These are phyloP conservation scores for Vanilla planifolia DNA, from an alignment of 106 monocot genomes.

Conservation along the genomic window DNA sequence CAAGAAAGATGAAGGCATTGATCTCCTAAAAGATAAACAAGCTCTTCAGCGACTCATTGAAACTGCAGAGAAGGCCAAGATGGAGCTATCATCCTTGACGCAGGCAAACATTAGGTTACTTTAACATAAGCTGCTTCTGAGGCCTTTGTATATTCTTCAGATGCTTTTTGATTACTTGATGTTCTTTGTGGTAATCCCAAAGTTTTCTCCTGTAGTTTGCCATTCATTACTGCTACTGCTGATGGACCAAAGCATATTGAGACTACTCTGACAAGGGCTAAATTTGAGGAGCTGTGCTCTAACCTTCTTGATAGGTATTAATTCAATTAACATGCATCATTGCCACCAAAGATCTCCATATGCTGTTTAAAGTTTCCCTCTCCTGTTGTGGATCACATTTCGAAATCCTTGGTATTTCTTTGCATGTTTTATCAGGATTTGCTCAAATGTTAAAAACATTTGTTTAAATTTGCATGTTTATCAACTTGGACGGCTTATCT, in stretches of 20 bases:
- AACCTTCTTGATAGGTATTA: slow-evolving; percentile 64
- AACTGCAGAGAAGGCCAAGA: slow-evolving; percentile 71
- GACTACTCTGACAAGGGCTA: slow-evolving; percentile 53
- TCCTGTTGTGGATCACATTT: too few relatives aligned
- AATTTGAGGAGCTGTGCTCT: slow-evolving; percentile 68
- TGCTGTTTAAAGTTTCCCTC: too few relatives aligned
- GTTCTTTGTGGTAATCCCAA: neutral
- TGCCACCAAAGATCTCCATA: too few relatives aligned
- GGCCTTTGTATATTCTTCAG: neutral
- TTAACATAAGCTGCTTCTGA: neutral
- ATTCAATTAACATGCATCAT: too few relatives aligned
- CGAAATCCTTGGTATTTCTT: too few relatives aligned
- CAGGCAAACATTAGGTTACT: slow-evolving; percentile 58
- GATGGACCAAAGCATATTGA: slow-evolving; percentile 76
- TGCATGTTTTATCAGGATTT: too few relatives aligned
- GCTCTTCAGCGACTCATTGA: slow-evolving; percentile 67
- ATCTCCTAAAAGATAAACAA: slow-evolving; percentile 68
- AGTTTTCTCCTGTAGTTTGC: slow-evolving; percentile 29
- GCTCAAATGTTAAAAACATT: too few relatives aligned
- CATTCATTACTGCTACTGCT: slow-evolving; percentile 71
- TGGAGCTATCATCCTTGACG: slow-evolving; percentile 59
- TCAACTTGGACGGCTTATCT: too few relatives aligned
- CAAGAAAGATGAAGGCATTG: slow-evolving; percentile 61
- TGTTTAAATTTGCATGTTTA: too few relatives aligned
- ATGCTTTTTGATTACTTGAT: too few relatives aligned